Conservation (phyloP, 2,329 filamentous ascomycete genomes). For the Hortaea werneckii region DNA sequence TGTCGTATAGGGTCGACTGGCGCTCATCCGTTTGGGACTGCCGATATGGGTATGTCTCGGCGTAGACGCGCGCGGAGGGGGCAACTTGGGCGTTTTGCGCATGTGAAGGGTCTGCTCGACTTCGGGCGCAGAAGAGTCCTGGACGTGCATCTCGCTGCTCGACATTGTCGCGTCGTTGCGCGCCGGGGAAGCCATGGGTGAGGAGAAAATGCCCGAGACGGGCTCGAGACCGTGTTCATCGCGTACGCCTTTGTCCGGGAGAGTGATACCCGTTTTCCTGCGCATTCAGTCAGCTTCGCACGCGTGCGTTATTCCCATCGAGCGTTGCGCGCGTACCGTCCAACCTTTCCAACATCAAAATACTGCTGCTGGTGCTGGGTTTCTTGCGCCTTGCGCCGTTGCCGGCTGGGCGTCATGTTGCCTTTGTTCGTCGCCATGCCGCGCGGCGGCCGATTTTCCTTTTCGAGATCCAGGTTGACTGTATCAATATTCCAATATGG, state of each 20-base stretch:
- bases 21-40: conserved; percentile 53
- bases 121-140: conserved; percentile 47
- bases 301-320: not conserved
- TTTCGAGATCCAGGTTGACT: conserved; percentile 18
- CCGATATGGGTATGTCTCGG: conserved; percentile 53
- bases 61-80: conserved; percentile 44
- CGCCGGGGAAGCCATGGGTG: conserved; percentile 57
- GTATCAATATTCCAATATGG: not conserved
- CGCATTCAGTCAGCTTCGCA: conserved; percentile 8
- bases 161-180: conserved; percentile 14
- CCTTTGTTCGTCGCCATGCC: conserved; percentile 15
- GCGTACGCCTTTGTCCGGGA: conserved; percentile 67
- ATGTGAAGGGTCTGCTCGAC: conserved; percentile 32
- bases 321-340: conserved; percentile 15
- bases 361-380: conserved; percentile 12
- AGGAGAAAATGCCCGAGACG: conserved; percentile 79
- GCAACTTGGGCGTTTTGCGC: conserved; percentile 36
- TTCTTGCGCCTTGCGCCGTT: conserved; percentile 18
- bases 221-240: conserved; percentile 91
- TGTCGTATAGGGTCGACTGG: conserved; percentile 36
- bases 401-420: conserved; percentile 12
- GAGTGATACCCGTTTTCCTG: conserved; percentile 80
- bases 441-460: conserved; percentile 20
- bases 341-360: conserved; percentile 27
- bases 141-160: conserved; percentile 43